Conservation (phyloP, 2,329 filamentous ascomycete genomes). For the Penicillium vulpinum region DNA sequence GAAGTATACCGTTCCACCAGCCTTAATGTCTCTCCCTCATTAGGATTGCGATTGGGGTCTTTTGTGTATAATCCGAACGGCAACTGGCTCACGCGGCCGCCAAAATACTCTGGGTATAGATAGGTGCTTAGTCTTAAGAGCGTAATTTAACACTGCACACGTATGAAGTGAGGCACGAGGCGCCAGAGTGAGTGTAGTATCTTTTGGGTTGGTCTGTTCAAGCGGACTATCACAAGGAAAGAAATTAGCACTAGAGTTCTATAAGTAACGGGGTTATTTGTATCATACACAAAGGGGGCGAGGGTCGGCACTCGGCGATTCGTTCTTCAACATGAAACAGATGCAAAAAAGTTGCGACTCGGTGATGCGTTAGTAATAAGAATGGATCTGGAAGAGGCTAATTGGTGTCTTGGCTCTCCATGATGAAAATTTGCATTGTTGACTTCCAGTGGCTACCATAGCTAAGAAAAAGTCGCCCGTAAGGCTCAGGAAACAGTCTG, state of each 20-base stretch:
- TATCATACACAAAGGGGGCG: constrained; percentile 2
- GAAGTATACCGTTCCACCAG: constrained; percentile 9
- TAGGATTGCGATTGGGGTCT: background rate
- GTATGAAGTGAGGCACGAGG: background rate
- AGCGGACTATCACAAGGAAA: background rate
- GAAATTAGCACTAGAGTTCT: background rate
- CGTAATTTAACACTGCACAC: constrained; percentile 1
- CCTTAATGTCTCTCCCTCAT: constrained; percentile 5
- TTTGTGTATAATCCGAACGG: constrained; percentile 10
- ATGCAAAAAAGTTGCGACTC: constrained; percentile 14
- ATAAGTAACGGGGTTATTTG: background rate
- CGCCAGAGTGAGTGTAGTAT: background rate
- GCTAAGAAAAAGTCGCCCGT: background rate
- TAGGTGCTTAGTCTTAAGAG: constrained; percentile 1
- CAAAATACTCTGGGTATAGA: constrained; percentile 4
- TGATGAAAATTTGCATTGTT: constrained; percentile 4
- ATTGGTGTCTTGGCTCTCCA: background rate
- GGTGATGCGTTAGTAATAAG: constrained; percentile 9
- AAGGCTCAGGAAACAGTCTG: constrained; percentile 2
- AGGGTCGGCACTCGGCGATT: constrained; percentile 12
- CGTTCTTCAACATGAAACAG: constrained; percentile 15
- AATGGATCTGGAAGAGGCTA: constrained; percentile 9
- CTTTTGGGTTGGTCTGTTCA: background rate
- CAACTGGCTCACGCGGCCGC: constrained; percentile 1
- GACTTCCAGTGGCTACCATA: constrained; percentile 2